Evolutionary conservation across 306 rosid species (phyloP), one percentile per base, ranked within the genome.

Genomic region (Purshia tridentata): DNA sequence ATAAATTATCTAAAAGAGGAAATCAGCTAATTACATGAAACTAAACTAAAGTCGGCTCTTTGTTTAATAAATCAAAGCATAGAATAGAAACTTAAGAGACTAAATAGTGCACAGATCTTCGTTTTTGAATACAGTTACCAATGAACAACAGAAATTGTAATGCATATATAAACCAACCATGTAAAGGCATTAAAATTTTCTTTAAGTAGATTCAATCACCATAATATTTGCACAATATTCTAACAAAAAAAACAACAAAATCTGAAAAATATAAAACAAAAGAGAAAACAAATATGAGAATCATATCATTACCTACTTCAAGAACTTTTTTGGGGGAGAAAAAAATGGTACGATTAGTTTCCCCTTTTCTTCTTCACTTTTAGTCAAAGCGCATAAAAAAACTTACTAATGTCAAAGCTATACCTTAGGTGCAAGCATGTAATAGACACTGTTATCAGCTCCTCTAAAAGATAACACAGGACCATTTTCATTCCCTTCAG

Each of bases 361-460:
- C 3, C n/a, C 40, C 47, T 6, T 4, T 9, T 37, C 40, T 61
- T 40, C 47, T 61, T 15, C 66, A 61, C 39, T 6, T 1, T 40
- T 15, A 65, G 35, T 18, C 37, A 53, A 9, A 63, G 7, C 8
- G 10, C 47, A 59, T 5, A 50, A 42, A 39, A 23, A 69, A 68
- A 19, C 46, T 11, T 45, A 45, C 6, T 16, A 56, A 51, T 67
- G 35, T 64, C 60, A 74, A 48, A 64, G 67, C 72, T 60, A 69
- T 87, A 94, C 99, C 99, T 86, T 91, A 53, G 96, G 97, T 10
- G 96, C 99, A 59, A 91, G 79, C 99, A 94, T 94, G 82, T 94
- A 94, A 84, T 86, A 91, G 75, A 81, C 78, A 72, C 89, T 82
- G 69, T 91, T 94, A 86, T 94, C 97, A 66, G 90, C 83, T 39